Percentiles rank a stretch among this genome's conserved stretches.
Conservation (phyloP, 2,329 filamentous ascomycete species). For the Phyllosticta ampelicida region DNA sequence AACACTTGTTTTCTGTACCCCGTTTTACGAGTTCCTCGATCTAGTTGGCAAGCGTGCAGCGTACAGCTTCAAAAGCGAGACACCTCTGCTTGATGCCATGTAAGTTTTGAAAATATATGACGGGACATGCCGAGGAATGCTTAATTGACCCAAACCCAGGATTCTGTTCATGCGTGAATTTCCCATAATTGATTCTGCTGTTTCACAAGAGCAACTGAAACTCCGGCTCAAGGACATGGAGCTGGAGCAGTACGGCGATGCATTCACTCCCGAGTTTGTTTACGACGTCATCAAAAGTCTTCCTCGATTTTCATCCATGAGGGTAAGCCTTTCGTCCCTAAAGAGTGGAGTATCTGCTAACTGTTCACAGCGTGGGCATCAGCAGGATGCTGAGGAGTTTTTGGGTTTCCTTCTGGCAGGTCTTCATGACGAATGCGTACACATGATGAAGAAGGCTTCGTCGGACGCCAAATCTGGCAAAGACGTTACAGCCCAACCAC, state of each 20-base stretch:
- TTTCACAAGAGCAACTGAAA: constrained; percentile 61
- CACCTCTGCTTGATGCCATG: constrained; percentile 89
- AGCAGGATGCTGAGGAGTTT: constrained; percentile 97
- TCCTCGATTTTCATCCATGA: constrained; percentile 84
- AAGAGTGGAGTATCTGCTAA: constrained; percentile 17
- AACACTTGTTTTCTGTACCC: constrained; percentile 84
- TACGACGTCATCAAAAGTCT: constrained; percentile 85
- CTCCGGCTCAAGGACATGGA: constrained; percentile 69
- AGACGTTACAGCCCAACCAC: neutral
- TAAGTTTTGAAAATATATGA: constrained; percentile 37
- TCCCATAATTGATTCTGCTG: constrained; percentile 69
- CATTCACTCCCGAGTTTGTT: constrained; percentile 88
- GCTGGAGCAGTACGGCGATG: constrained; percentile 79
- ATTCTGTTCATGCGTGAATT: constrained; percentile 96
- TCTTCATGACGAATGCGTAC: constrained; percentile 82
- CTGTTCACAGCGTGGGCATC: constrained; percentile 63
- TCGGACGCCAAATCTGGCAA: constrained; percentile 13
- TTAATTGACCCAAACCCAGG: constrained; percentile 36
- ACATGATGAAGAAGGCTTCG: constrained; percentile 54
- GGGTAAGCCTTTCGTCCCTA: constrained; percentile 43
- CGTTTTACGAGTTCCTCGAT: constrained; percentile 90
- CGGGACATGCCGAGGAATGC: neutral
- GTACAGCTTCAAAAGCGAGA: constrained; percentile 91
- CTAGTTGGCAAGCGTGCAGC: constrained; percentile 72
- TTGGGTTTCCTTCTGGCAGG: constrained; percentile 86